Evolutionary conservation across 768 basidiomycete species (phyloP).

Genomic region (Tylopilus balloui): DNA sequence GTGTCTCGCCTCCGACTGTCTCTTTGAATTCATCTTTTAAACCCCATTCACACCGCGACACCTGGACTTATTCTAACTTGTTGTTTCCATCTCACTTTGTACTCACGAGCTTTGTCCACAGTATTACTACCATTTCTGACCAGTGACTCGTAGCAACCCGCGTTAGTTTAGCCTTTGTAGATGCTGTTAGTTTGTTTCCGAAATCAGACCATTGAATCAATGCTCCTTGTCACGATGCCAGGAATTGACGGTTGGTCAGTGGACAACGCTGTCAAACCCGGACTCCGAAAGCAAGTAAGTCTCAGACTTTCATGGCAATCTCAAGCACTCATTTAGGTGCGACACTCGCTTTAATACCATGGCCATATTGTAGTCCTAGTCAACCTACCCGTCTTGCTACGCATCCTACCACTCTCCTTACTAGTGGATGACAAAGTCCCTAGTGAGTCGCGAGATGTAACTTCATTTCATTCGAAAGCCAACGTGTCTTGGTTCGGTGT

Average conservation of each 20-base stretch:
- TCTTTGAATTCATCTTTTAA: slow-evolving; percentile 5
- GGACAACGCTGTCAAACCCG: too few relatives aligned
- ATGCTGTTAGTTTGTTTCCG: slow-evolving; percentile 12
- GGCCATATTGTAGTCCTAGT: too few relatives aligned
- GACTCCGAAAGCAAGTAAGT: too few relatives aligned
- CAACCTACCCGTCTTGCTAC: too few relatives aligned
- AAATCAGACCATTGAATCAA: too few relatives aligned
- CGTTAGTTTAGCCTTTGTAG: background rate
- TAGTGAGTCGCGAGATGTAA: slow-evolving; percentile 11
- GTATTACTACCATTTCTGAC: background rate
- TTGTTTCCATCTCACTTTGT: background rate
- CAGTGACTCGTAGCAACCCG: background rate
- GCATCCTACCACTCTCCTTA: too few relatives aligned
- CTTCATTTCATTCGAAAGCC: too few relatives aligned
- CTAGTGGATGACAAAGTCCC: slow-evolving; percentile 13
- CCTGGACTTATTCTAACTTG: slow-evolving; percentile 3
- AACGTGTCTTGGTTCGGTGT: background rate
- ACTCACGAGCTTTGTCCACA: background rate
- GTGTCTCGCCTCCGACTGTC: slow-evolving; percentile 1
- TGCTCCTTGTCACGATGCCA: too few relatives aligned
- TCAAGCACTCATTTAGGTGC: too few relatives aligned
- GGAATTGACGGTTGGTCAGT: too few relatives aligned
- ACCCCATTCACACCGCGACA: slow-evolving; percentile 13
- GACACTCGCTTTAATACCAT: too few relatives aligned
- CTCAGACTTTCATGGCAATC: too few relatives aligned